Base-by-base conservation (phyloP, 345 rosid genomes). In the Rhodamnia rubescens region DNA sequence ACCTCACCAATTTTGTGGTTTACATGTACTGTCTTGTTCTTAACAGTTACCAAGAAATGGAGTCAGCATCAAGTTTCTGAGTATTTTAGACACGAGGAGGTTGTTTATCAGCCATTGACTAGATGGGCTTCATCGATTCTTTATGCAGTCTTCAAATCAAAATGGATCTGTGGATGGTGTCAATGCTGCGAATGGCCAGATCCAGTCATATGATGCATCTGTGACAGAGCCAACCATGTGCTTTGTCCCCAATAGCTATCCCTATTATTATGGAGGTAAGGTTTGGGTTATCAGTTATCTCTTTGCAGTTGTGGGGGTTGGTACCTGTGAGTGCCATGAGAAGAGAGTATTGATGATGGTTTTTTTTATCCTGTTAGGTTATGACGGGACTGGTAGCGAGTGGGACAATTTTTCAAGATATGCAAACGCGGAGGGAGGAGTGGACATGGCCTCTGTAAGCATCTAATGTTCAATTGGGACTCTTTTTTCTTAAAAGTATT, bases 331-430 rank as follows among this genome's bases (percentile, higher is more conserved):
- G 61, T 11, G n/a, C 42, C 15, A 7, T 64, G n/a, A 40, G 21
- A 36, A 36, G 1, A 53, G 50, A 59, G 53, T 42, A 21, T 82
- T 8, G 24, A 22, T 83, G 44, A 69, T 54, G 20, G 61, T 21
- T n/a, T 49, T 59, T 36, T 9, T 49, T 49, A 29, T 80, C 27
- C n/a, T 85, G 13, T 74, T 29, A 92, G 96, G 94, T 49, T 93
- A 87, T 61, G 91, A 93, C 84, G 98, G 93, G 40, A 87, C 85
- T 87, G 92, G 91, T 26, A 89, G 61, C n/a, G 96, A 94, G 26
- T 96, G 97, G 98, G 94, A 90, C 78, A 98, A 96, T 26, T 96
- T 91, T 83, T 21, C 92, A 24, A 92, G 93, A 87, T 94, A 91
- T 82, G 51, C 85, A 2, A 92, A 88, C 85, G 85, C 93, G 16